Percentiles rank a stretch among this genome's conserved stretches.
Evolutionary conservation across 495 filamentous ascomycete species (phyloP).

Genomic region (Penicillium ucsense): DNA sequence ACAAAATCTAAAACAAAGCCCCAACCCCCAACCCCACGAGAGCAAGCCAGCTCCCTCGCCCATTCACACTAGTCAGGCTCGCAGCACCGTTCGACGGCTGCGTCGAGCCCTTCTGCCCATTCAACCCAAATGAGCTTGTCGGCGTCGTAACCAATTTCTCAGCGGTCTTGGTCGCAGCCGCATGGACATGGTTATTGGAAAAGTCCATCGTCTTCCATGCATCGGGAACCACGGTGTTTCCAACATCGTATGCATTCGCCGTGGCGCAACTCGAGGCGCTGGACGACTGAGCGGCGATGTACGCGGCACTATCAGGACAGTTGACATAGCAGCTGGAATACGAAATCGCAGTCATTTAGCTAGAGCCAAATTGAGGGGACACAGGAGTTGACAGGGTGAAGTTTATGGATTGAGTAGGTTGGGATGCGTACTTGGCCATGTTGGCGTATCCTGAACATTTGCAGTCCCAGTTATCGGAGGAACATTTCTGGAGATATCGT

Average conservation of each 20-base stretch:
- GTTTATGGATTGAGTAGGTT: too few species aligned
- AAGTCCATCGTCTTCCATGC: constrained; percentile 11
- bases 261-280: constrained; percentile 14
- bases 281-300: constrained; percentile 6
- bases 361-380: too few species aligned
- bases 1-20: neutral
- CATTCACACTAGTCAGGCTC: constrained; percentile 3
- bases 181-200: constrained; percentile 1
- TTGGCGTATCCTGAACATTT: constrained; percentile 17
- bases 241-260: constrained; percentile 16
- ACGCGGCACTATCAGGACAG: constrained; percentile 10
- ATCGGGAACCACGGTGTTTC: constrained; percentile 6
- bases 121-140: constrained; percentile 4
- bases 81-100: constrained; percentile 12
- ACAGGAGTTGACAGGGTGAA: too few species aligned
- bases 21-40: constrained; percentile 14
- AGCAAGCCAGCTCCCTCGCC: constrained; percentile 11
- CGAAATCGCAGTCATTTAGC: constrained; percentile 1
- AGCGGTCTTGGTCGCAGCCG: constrained; percentile 4
- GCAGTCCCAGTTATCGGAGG: constrained; percentile 15
- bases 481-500: constrained; percentile 5
- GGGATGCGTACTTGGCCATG: constrained; percentile 8
- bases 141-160: neutral
- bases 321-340: constrained; percentile 10
- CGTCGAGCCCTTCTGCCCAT: constrained; percentile 1